A percentile compares a stretch with the other conserved stretches of the same genome.
phyloP scores from a whole-genome alignment of 1,284 basidiomycete species.

The Fistulina hepatica region DNA sequence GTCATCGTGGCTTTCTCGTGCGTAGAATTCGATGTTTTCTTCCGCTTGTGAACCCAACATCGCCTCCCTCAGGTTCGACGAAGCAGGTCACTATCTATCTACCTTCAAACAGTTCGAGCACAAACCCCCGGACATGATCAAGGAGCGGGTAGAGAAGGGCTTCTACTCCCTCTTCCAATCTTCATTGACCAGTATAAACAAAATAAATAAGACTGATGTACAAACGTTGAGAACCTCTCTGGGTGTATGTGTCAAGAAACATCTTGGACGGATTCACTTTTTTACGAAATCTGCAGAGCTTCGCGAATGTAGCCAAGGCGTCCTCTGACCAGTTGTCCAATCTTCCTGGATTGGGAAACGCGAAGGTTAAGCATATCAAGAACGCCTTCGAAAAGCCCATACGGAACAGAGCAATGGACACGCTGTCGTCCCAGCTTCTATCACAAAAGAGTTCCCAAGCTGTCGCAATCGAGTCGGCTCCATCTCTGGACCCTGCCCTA shows the following conservation, averaged over 20 bases:
- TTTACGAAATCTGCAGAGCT: constrained; percentile 45
- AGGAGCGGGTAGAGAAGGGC: constrained; percentile 85
- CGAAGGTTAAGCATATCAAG: constrained; percentile 80
- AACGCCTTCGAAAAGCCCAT: constrained; percentile 74
- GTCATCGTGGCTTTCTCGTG: constrained; percentile 90
- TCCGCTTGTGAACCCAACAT: constrained; percentile 1
- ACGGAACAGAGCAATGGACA: constrained; percentile 48
- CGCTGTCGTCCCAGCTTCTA: constrained; percentile 25
- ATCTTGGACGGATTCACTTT: no score
- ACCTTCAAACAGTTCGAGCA: constrained; percentile 92
- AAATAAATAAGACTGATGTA: constrained; percentile 97
- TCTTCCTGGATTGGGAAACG: constrained; percentile 89
- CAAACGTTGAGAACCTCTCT: constrained; percentile 88
- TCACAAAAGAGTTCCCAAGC: constrained; percentile 44
- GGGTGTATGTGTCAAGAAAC: constrained; percentile 59
- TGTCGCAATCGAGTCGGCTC: constrained; percentile 30
- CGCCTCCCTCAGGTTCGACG: constrained; percentile 55
- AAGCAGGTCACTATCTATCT: constrained; percentile 85
- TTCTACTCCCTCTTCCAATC: constrained; percentile 75
- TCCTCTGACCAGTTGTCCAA: constrained; percentile 66
- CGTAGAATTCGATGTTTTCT: constrained; percentile 24
- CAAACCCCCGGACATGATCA: constrained; percentile 88
- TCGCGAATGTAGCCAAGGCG: constrained; percentile 68
- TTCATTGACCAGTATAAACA: constrained; percentile 83
- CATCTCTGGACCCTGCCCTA: background rate